Evolutionary conservation across 2,329 filamentous ascomycete species (phyloP).

Genomic region (Geosmithia putterillii): DNA sequence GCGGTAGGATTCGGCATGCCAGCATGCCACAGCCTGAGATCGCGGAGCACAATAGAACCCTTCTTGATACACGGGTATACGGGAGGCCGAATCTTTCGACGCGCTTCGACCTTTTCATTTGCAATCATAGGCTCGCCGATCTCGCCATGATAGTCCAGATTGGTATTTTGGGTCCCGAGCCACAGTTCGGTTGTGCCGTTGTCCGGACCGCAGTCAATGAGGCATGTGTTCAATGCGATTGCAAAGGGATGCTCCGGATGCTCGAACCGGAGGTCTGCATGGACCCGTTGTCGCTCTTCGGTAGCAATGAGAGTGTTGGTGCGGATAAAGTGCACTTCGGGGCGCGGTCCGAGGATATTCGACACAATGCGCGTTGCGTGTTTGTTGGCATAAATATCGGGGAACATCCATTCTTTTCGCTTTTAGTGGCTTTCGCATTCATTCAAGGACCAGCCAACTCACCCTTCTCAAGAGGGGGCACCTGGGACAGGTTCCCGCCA

Average conservation of each 20-base stretch:
- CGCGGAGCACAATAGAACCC: conserved; percentile 7
- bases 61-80: conserved; percentile 5
- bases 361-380: conserved; percentile 8
- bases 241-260: conserved; percentile 4
- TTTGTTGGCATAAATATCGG: conserved; percentile 16
- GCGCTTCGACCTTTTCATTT: conserved; percentile 1
- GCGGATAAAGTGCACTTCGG: conserved; percentile 11
- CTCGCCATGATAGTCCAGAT: conserved; percentile 2
- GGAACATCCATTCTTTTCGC: conserved; percentile 9
- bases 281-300: conserved; percentile 4
- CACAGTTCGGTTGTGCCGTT: conserved; percentile 9
- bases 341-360: conserved; percentile 9
- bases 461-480: conserved; percentile 9
- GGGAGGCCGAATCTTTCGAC: conserved; percentile 3
- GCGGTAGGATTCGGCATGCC: conserved; percentile 7
- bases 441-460: not conserved
- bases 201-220: conserved; percentile 4
- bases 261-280: conserved; percentile 5
- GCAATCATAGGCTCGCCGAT: conserved; percentile 5
- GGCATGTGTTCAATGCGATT: conserved; percentile 4
- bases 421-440: not conserved
- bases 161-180: conserved; percentile 6
- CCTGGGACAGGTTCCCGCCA: conserved; percentile 11
- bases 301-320: conserved; percentile 8
- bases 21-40: conserved; percentile 9